Conservation (phyloP, 306 rosid species). For the Lupinus albus region DNA sequence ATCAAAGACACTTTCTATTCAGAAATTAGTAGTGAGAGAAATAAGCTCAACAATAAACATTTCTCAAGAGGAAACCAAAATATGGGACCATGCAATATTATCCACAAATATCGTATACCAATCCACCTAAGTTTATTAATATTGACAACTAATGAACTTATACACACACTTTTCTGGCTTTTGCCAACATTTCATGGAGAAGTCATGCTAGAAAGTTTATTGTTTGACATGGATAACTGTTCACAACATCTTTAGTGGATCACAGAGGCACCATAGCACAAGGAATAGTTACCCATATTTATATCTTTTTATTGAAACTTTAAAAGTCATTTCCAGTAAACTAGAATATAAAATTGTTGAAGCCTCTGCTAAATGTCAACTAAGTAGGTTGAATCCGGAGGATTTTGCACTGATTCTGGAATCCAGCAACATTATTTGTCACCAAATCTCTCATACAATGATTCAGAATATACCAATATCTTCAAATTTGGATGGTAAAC, state of each 20-base stretch:
- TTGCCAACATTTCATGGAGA: conserved; percentile 13
- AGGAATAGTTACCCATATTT: neutral
- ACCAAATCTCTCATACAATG: neutral
- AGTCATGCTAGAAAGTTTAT: neutral
- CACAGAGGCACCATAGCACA: conserved; percentile 28
- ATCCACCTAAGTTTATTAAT: conserved; percentile 37
- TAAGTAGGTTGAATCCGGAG: neutral
- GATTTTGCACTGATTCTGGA: neutral
- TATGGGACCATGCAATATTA: conserved; percentile 36
- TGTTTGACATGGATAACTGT: conserved; percentile 13
- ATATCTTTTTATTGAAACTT: conserved; percentile 6
- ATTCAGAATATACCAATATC: neutral
- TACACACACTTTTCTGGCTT: conserved; percentile 12
- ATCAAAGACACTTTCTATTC: neutral
- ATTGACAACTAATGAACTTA: conserved; percentile 18
- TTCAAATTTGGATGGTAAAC: neutral
- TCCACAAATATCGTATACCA: conserved; percentile 26
- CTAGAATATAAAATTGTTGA: conserved; percentile 19
- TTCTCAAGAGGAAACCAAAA: neutral
- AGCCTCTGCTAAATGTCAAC: conserved; percentile 9
- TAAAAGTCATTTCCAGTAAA: conserved; percentile 1
- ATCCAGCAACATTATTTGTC: neutral
- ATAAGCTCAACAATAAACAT: neutral
- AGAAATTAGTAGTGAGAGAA: conserved; percentile 2
- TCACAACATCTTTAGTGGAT: conserved; percentile 8